These are phyloP conservation scores for Penicillium sp. DNA, from an alignment of 2,329 filamentous ascomycete species.

Conservation along the genomic window DNA sequence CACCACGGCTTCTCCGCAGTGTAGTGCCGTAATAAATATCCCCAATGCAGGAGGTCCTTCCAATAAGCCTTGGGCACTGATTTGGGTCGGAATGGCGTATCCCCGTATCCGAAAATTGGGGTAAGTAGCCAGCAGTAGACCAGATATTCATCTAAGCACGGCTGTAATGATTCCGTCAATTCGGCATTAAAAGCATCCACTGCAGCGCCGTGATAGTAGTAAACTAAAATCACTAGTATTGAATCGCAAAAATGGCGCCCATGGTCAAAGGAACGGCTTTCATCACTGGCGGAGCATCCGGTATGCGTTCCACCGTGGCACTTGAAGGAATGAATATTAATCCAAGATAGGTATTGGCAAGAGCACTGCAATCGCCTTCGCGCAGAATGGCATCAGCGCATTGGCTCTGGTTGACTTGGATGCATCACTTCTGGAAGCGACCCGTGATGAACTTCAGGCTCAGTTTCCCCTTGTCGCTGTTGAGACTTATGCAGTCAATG, in stretches of 20 bases:
- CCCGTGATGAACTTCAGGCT: slow-evolving; percentile 29
- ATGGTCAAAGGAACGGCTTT: slow-evolving; percentile 28
- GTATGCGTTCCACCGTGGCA: slow-evolving; percentile 7
- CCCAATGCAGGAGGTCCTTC: neutral
- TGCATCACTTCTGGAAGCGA: slow-evolving; percentile 35
- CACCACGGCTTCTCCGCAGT: neutral
- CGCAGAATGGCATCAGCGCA: slow-evolving; percentile 47
- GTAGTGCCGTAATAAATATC: neutral
- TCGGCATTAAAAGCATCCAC: neutral
- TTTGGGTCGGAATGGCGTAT: neutral
- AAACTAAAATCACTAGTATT: no score
- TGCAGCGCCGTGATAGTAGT: neutral
- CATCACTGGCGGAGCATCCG: slow-evolving; percentile 27
- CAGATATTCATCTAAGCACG: neutral
- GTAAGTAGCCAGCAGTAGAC: neutral
- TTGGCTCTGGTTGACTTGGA: slow-evolving; percentile 56
- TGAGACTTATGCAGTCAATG: slow-evolving; percentile 47
- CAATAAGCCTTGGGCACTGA: neutral
- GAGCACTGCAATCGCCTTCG: slow-evolving; percentile 52
- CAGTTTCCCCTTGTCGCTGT: slow-evolving; percentile 45
- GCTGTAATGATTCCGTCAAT: neutral
- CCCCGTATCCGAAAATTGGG: neutral
- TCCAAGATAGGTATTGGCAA: slow-evolving; percentile 53
- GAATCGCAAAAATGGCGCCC: slow-evolving; percentile 11
- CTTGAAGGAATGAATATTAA: neutral